phyloP scores from a whole-genome alignment of 1,139 yeast genomes.

The Spathaspora jeffriesii region DNA sequence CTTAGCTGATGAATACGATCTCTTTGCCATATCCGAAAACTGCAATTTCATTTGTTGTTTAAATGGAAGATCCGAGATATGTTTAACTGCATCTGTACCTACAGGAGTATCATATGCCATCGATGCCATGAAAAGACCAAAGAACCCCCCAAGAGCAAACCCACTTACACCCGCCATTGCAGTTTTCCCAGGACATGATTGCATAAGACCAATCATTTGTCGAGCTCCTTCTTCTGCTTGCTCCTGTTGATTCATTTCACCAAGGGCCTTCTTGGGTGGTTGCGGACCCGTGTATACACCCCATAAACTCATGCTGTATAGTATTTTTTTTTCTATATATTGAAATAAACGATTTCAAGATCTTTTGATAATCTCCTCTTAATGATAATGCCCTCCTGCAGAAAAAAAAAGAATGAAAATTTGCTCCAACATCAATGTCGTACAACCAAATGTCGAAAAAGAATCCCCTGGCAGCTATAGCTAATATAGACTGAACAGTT shows the following conservation, averaged over 20 bases:
- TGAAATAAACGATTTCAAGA: background rate
- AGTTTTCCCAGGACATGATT: conserved; percentile 95
- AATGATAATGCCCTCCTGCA: background rate
- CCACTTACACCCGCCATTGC: conserved; percentile 94
- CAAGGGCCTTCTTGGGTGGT: conserved; percentile 41
- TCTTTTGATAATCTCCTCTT: background rate
- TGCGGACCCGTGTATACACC: conserved; percentile 23
- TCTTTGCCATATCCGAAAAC: conserved; percentile 86
- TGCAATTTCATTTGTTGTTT: conserved; percentile 92
- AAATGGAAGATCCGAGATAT: conserved; percentile 82
- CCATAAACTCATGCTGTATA: conserved; percentile 12
- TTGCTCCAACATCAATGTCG: background rate
- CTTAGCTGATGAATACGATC: conserved; percentile 87
- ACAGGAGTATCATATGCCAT: conserved; percentile 84
- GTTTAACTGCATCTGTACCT: conserved; percentile 54
- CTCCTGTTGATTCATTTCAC: conserved; percentile 86
- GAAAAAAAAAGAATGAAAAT: background rate
- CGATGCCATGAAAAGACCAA: conserved; percentile 96
- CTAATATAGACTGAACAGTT: background rate
- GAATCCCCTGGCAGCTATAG: background rate
- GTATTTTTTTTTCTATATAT: background rate
- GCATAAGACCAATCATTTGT: conserved; percentile 81
- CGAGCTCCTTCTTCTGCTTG: conserved; percentile 93
- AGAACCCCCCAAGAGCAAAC: conserved; percentile 92
- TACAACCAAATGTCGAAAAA: background rate